Conservation (phyloP, 129 eudicot species). For the Cynara cardunculus region DNA sequence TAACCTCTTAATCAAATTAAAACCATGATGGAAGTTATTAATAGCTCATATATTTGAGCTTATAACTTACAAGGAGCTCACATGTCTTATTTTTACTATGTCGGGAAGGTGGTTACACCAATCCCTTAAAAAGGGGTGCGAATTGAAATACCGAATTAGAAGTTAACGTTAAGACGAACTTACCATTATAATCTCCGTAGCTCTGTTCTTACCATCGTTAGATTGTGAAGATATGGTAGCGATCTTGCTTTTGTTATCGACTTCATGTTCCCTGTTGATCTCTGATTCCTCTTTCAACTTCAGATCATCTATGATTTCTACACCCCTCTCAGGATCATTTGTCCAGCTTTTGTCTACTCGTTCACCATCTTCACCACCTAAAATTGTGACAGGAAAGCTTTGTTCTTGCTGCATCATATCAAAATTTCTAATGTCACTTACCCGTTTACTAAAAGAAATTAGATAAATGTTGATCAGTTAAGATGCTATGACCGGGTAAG, state of each 20-base stretch:
- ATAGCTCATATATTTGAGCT: not conserved
- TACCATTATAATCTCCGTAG: conserved; percentile 14
- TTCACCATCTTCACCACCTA: not conserved
- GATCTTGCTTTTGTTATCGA: not conserved
- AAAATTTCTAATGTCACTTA: not conserved
- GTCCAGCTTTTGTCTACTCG: not conserved
- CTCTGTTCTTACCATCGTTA: conserved; percentile 6
- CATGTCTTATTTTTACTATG: not conserved
- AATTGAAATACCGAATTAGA: not conserved
- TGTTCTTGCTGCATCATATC: conserved; percentile 6
- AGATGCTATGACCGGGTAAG: no score
- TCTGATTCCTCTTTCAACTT: conserved; percentile 3
- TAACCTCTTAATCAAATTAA: no score
- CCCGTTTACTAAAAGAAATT: no score
- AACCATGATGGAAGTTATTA: not conserved
- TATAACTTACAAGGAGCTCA: not conserved
- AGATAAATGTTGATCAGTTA: no score
- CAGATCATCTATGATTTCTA: not conserved
- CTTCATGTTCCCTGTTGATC: conserved; percentile 14
- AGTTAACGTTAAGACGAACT: conserved; percentile 11
- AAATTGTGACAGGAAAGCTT: not conserved
- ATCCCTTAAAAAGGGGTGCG: not conserved
- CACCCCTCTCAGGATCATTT: not conserved
- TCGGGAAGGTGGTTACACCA: not conserved
- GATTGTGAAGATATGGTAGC: not conserved